Conservation (phyloP, 2,329 filamentous ascomycete genomes). For the Domatiomyces globalis region DNA sequence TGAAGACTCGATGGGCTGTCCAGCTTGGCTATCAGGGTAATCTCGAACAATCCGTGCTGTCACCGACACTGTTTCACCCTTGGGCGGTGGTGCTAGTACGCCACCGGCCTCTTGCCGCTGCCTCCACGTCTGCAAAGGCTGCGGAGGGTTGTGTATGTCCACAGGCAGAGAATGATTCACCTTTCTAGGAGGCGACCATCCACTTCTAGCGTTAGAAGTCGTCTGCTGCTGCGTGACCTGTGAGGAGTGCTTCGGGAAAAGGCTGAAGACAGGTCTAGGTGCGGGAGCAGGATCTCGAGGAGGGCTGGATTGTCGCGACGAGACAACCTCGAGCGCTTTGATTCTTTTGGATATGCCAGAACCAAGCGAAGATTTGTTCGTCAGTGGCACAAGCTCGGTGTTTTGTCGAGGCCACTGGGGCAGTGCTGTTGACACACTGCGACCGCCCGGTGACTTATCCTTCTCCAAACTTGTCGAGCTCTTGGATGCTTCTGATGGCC, state of each 20-base stretch:
- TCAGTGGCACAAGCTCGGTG: constrained; percentile 28
- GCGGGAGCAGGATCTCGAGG: constrained; percentile 16
- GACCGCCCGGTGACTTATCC: neutral
- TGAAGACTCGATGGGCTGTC: neutral
- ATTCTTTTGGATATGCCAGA: constrained; percentile 89
- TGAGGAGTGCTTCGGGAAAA: constrained; percentile 19
- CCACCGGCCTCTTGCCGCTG: neutral
- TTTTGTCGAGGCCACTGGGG: constrained; percentile 17
- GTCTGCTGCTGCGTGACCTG: constrained; percentile 12
- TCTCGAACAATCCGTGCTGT: constrained; percentile 68
- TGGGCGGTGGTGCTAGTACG: constrained; percentile 7
- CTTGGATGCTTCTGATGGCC: neutral
- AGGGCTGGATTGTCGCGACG: constrained; percentile 15
- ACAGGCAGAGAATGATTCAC: neutral
- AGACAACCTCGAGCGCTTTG: constrained; percentile 74
- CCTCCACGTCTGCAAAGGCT: neutral
- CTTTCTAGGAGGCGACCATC: constrained; percentile 9
- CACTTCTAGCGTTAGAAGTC: constrained; percentile 22
- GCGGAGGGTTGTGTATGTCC: neutral
- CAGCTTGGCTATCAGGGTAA: constrained; percentile 25
- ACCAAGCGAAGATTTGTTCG: constrained; percentile 69
- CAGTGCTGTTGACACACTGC: constrained; percentile 15
- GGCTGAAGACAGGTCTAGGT: constrained; percentile 18
- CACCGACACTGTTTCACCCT: constrained; percentile 64
- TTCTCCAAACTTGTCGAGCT: neutral